A percentile compares a stretch with the other conserved stretches of the same genome.
Evolutionary conservation across 805 yeast species (phyloP).

Genomic region (Wickerhamomyces pijperi): DNA sequence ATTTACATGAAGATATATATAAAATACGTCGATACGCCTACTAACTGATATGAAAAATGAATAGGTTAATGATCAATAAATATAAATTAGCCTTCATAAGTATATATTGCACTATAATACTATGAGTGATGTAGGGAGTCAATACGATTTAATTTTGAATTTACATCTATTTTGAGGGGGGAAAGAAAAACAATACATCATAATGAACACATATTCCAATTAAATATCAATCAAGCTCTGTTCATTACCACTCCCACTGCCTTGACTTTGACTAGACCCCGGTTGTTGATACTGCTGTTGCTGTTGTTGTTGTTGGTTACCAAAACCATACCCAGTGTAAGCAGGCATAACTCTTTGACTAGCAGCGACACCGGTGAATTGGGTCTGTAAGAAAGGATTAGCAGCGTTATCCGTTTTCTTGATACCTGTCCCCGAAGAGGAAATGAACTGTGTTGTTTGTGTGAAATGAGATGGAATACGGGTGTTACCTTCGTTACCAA

Average conservation of each 20-base stretch:
- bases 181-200: no score
- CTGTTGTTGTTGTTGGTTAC: constrained; percentile 43
- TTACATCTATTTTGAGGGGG: no score
- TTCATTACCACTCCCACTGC: constrained; percentile 9
- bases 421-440: constrained; percentile 77
- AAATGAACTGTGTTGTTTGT: constrained; percentile 65
- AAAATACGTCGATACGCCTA: no score
- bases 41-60: no score
- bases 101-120: no score
- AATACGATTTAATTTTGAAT: no score
- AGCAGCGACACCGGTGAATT: constrained; percentile 66
- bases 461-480: constrained; percentile 93
- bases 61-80: no score
- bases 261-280: constrained; percentile 6
- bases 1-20: no score
- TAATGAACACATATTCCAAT: no score
- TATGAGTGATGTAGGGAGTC: no score
- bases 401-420: constrained; percentile 14
- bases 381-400: constrained; percentile 42
- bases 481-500: constrained; percentile 74
- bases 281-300: constrained; percentile 8
- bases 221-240: constrained; percentile 21
- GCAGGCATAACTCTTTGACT: constrained; percentile 62
- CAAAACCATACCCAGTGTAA: constrained; percentile 91
- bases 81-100: no score